These are phyloP conservation scores for Vitellaria paradoxa DNA, from an alignment of 179 eudicot genomes.

Conservation along the genomic window DNA sequence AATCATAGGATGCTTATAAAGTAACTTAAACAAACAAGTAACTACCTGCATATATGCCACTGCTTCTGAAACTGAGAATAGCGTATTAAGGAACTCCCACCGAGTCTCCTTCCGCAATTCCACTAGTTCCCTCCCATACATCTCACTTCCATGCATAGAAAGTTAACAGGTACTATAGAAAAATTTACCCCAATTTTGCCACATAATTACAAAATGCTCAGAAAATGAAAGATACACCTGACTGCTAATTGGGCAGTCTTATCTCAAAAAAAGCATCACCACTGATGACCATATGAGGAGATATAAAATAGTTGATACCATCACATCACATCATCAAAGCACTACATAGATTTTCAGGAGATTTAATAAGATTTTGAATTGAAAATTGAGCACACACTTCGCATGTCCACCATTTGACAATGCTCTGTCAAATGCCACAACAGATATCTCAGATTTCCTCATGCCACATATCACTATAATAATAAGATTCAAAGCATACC, in stretches of 20 bases:
- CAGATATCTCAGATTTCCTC: background rate
- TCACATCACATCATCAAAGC: background rate
- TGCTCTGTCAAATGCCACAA: background rate
- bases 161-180: conserved; percentile 26
- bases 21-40: conserved; percentile 1
- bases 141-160: conserved; percentile 81
- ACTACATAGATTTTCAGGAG: background rate
- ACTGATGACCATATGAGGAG: background rate
- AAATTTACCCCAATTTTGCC: conserved; percentile 7
- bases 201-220: background rate
- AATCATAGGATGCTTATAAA: background rate
- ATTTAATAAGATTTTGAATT: background rate
- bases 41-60: conserved; percentile 97
- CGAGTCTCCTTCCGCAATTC: conserved; percentile 88
- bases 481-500: conserved; percentile 35
- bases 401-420: conserved; percentile 8
- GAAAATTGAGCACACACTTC: background rate
- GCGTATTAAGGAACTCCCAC: conserved; percentile 95
- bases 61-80: conserved; percentile 96
- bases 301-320: background rate
- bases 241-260: background rate
- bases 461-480: background rate
- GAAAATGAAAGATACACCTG: background rate
- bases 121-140: conserved; percentile 95
- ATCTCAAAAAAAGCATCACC: background rate